Percentiles rank a stretch among this genome's conserved stretches.
These are phyloP conservation scores for Hebeloma cylindrosporum DNA, from an alignment of 768 basidiomycete genomes.

Conservation along the genomic window DNA sequence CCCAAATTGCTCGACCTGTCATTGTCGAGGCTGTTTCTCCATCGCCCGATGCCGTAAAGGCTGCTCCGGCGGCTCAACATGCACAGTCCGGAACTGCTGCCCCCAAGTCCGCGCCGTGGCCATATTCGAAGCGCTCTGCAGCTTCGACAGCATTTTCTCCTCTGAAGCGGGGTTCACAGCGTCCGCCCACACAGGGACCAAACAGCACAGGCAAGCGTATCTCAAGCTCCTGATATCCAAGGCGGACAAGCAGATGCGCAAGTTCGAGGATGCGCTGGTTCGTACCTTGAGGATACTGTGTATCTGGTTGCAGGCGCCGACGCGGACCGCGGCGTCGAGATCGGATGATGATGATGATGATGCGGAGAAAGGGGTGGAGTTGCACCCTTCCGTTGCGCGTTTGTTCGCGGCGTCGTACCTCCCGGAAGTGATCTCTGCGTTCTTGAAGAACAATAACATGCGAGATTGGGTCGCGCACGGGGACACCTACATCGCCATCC, in stretches of 20 bases:
- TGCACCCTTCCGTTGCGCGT: constrained; percentile 20
- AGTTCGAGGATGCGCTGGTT: constrained; percentile 27
- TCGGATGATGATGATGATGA: constrained; percentile 9
- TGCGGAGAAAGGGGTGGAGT: constrained; percentile 9
- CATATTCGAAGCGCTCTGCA: constrained; percentile 32
- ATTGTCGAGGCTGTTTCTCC: constrained; percentile 36
- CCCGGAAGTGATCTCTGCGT: constrained; percentile 33
- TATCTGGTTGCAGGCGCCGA: constrained; percentile 22
- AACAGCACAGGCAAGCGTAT: constrained; percentile 22
- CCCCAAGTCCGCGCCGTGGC: constrained; percentile 30
- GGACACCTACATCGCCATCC: constrained; percentile 31
- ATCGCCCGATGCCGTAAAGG: constrained; percentile 18
- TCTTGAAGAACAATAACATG: constrained; percentile 31
- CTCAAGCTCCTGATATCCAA: constrained; percentile 24
- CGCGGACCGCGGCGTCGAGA: too few relatives aligned
- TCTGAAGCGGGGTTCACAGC: constrained; percentile 23
- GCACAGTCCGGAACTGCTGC: constrained; percentile 33
- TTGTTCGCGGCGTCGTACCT: constrained; percentile 29
- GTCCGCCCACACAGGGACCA: constrained; percentile 1
- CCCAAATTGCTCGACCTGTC: constrained; percentile 25
- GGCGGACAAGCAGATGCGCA: constrained; percentile 22
- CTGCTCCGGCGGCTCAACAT: constrained; percentile 28
- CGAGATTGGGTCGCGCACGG: constrained; percentile 37
- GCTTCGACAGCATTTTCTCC: constrained; percentile 31
- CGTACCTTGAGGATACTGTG: constrained; percentile 21